A percentile compares a stretch with the other conserved stretches of the same genome.
Conservation (phyloP, 75 land plant genomes). For the Adiantum capillusveneris region DNA sequence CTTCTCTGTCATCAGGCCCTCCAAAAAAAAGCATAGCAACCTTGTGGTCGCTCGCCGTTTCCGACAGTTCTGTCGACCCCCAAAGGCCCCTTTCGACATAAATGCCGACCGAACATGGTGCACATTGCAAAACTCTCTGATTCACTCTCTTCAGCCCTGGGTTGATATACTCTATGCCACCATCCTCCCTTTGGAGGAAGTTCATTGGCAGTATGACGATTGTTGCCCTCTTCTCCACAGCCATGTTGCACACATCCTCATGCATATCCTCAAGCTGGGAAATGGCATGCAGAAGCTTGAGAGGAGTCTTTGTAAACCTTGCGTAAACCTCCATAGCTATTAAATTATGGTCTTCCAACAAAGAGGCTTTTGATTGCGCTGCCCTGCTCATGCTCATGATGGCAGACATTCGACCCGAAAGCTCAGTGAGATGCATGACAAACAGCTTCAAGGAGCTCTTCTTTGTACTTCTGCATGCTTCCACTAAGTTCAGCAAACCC, state of each 20-base stretch:
- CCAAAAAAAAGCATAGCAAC: slow-evolving; percentile 41
- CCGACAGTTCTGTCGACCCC: slow-evolving; percentile 18
- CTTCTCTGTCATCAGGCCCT: slow-evolving; percentile 52
- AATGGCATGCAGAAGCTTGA: slow-evolving; percentile 37
- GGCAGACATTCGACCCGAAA: slow-evolving; percentile 28
- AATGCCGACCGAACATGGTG: slow-evolving; percentile 56
- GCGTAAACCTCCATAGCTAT: slow-evolving; percentile 11
- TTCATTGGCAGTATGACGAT: slow-evolving; percentile 19
- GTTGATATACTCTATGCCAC: slow-evolving; percentile 32
- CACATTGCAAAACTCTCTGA: slow-evolving; percentile 45
- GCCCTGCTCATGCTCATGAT: slow-evolving; percentile 4
- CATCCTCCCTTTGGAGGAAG: slow-evolving; percentile 45
- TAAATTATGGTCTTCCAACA: slow-evolving; percentile 6
- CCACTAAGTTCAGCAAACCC: slow-evolving; percentile 39
- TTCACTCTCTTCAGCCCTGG: slow-evolving; percentile 46
- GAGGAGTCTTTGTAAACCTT: slow-evolving; percentile 29
- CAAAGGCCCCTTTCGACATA: slow-evolving; percentile 10
- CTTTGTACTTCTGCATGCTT: slow-evolving; percentile 17
- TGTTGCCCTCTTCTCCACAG: slow-evolving; percentile 40
- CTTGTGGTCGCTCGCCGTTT: slow-evolving; percentile 10
- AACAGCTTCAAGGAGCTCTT: slow-evolving; percentile 27
- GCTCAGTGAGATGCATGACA: slow-evolving; percentile 58
- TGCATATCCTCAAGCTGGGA: slow-evolving; percentile 39
- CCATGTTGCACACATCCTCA: slow-evolving; percentile 51
- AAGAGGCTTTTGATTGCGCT: not conserved